Base-by-base conservation (phyloP, 352 stramenopile species). In the Globisporangium viniferum region DNA sequence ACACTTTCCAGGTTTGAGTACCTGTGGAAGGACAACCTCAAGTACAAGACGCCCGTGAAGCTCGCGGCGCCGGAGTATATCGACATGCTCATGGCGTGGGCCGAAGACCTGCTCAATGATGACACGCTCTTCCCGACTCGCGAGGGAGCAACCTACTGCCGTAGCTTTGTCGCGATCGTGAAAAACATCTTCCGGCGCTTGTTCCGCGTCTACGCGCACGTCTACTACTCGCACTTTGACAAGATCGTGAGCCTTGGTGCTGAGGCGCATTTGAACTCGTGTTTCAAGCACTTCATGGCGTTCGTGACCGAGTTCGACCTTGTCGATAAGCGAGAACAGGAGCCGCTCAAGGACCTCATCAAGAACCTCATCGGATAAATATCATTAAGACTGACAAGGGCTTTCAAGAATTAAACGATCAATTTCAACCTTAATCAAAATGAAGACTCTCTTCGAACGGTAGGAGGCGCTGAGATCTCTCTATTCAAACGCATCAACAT, bases 231-330 rank as follows among this genome's bases (percentile, higher is more conserved):
- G 67, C 97, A 98, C 76, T 98, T 98, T 65, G 88, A 97, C 66
- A 98, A 97, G 59, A 89, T 99, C 70, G 91, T 98, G 63, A 89
- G 86, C 56, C 84, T 98, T 39, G 92, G 94, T 27, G 97, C 97
- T 62, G 95, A 98, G 66, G 94, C 96, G 36, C 94, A 99, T 75
- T 83, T 99, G 59, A 99, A 99, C 80, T 98, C 97, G 63, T 98
- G 93, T 72, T 99, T 99, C 80, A 99, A 99, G 74, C 95, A 99
- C 77, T 99, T 99, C 67, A 98, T 99, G 82, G 94, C 97, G 53
- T 99, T 99, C 77, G 96, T 96, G 70, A 96, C 82, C 18, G 91
- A 98, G 72, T 98, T 98, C 74, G 90, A 97, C 15, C 78, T 98
- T 35, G 87, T 98, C 20, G 91, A 96, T 62, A 92, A 97, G 73